phyloP scores from a whole-genome alignment of 2,329 filamentous ascomycete genomes.

The Macrophomina tecta region DNA sequence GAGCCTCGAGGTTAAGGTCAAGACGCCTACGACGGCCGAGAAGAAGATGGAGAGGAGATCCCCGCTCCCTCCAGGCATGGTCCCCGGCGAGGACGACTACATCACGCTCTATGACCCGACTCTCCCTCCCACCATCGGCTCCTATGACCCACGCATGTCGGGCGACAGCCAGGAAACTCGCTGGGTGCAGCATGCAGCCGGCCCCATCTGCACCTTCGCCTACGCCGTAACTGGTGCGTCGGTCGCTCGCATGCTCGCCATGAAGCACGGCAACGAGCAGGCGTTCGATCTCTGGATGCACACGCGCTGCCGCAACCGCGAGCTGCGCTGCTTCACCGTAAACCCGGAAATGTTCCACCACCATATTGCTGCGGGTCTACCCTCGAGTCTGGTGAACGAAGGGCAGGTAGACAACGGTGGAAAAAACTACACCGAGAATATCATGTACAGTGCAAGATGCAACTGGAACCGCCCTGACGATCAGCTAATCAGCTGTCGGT shows the following conservation, averaged over 20 bases:
- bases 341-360: constrained; percentile 32
- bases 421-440: constrained; percentile 29
- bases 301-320: constrained; percentile 26
- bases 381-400: constrained; percentile 28
- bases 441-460: constrained; percentile 30
- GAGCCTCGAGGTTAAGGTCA: neutral
- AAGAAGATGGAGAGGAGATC: neutral
- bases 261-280: constrained; percentile 18
- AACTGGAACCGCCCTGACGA: constrained; percentile 22
- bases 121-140: constrained; percentile 19
- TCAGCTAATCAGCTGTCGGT: constrained; percentile 21
- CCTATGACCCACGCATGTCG: constrained; percentile 25
- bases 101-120: constrained; percentile 26
- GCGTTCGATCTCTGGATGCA: constrained; percentile 31
- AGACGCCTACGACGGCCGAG: neutral
- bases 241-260: constrained; percentile 24
- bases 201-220: constrained; percentile 31
- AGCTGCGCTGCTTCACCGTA: constrained; percentile 28
- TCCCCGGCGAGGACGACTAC: constrained; percentile 22
- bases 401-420: neutral
- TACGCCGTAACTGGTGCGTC: constrained; percentile 28
- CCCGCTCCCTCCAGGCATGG: neutral
- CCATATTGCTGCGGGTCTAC: constrained; percentile 26
- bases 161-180: constrained; percentile 19
- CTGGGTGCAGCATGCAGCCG: constrained; percentile 25